A percentile compares a stretch with the other conserved stretches of the same genome.
These are phyloP conservation scores for Moesziomyces globuligerus DNA, from an alignment of 1,284 basidiomycete genomes.

Conservation along the genomic window DNA sequence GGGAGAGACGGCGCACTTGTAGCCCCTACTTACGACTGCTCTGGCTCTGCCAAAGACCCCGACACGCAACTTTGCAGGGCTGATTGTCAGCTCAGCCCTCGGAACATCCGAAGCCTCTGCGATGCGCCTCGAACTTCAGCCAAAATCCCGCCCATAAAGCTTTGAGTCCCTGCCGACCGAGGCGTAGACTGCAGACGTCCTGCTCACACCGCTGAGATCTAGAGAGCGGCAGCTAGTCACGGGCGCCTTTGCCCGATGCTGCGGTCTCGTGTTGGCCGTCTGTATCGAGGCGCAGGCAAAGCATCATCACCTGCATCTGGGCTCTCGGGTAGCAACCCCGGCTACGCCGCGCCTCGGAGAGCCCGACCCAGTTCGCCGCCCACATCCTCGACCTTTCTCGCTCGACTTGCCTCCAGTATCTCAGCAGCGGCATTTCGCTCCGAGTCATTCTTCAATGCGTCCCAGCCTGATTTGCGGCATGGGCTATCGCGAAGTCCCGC, in stretches of 20 bases:
- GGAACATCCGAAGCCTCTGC: constrained; percentile 11
- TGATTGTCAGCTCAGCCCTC: constrained; percentile 4
- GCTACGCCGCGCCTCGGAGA: neutral
- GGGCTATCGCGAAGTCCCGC: neutral
- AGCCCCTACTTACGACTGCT: neutral
- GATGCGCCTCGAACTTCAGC: constrained; percentile 9
- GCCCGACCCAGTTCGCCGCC: neutral
- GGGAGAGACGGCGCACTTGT: too few species aligned
- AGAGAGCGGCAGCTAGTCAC: constrained; percentile 12
- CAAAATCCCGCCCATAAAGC: neutral
- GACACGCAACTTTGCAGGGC: neutral
- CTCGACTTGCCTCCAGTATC: neutral
- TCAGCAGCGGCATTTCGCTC: constrained; percentile 7
- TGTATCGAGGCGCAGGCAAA: constrained; percentile 26
- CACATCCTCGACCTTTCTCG: neutral
- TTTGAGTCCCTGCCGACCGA: constrained; percentile 1
- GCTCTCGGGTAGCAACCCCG: neutral
- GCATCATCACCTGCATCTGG: constrained; percentile 2
- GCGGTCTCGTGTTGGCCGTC: constrained; percentile 28
- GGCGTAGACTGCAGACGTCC: constrained; percentile 10
- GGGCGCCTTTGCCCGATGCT: constrained; percentile 22
- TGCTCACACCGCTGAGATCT: constrained; percentile 8
- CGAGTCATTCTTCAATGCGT: constrained; percentile 27
- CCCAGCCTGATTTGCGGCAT: constrained; percentile 12
- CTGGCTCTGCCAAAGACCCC: neutral